phyloP scores from a whole-genome alignment of 2,329 filamentous ascomycete species.

The Phialocephala sp. region DNA sequence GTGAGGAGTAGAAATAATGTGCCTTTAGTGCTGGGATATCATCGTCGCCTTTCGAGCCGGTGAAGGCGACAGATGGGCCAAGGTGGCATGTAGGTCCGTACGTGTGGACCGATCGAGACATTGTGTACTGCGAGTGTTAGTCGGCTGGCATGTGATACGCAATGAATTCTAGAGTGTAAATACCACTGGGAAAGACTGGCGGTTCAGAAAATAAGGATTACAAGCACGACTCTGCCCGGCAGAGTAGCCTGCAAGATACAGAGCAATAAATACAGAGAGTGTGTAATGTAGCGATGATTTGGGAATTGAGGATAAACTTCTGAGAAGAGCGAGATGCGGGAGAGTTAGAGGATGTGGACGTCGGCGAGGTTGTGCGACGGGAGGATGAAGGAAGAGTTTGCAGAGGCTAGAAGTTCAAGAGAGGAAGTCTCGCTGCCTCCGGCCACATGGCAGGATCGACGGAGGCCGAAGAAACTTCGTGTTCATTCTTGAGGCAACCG shows the following conservation, averaged over 20 bases:
- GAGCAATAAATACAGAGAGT: slow-evolving; percentile 7
- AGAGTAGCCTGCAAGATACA: slow-evolving; percentile 12
- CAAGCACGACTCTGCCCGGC: slow-evolving; percentile 27
- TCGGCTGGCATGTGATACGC: slow-evolving; percentile 8
- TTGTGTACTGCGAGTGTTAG: slow-evolving; percentile 28
- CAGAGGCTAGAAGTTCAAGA: neutral
- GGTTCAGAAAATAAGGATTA: slow-evolving; percentile 8
- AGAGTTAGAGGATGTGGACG: slow-evolving; percentile 1
- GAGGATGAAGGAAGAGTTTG: neutral
- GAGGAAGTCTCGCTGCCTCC: slow-evolving; percentile 10
- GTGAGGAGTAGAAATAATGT: slow-evolving; percentile 86
- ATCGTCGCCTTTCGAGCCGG: slow-evolving; percentile 39
- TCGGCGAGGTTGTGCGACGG: slow-evolving; percentile 9
- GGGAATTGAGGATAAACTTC: neutral
- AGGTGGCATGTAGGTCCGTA: slow-evolving; percentile 42
- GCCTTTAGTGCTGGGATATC: slow-evolving; percentile 65
- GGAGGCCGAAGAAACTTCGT: neutral
- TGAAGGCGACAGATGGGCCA: slow-evolving; percentile 29
- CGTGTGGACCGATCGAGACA: slow-evolving; percentile 41
- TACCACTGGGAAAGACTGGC: neutral
- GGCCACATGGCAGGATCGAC: slow-evolving; percentile 18
- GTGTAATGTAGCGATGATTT: neutral
- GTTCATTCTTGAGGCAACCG: slow-evolving; percentile 25
- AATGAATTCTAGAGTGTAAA: neutral
- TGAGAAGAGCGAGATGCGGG: slow-evolving; percentile 1